Conservation (phyloP, 2,329 filamentous ascomycete genomes). For the Endothia cerciana region DNA sequence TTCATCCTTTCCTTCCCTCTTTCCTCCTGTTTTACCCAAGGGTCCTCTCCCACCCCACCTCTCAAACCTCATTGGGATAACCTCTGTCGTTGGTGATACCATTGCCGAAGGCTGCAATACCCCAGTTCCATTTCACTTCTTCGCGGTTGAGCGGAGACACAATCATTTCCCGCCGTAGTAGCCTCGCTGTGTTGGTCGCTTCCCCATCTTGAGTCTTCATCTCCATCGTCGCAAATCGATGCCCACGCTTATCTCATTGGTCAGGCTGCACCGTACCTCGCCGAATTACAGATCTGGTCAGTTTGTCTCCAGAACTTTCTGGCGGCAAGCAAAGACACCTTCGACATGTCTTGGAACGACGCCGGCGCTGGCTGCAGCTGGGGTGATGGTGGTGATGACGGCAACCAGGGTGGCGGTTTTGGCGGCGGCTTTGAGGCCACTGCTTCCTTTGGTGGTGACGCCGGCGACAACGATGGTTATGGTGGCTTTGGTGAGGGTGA, state of each 20-base stretch:
- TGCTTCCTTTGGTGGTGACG: constrained; percentile 1
- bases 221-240: not conserved
- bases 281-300: not conserved
- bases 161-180: not conserved
- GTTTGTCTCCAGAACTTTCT: not conserved
- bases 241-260: not conserved
- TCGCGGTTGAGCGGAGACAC: not conserved
- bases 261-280: not conserved
- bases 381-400: constrained; percentile 13
- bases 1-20: not conserved
- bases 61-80: too few species aligned
- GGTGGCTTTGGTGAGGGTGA: constrained; percentile 26
- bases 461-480: constrained; percentile 12
- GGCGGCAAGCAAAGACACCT: not conserved
- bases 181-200: not conserved
- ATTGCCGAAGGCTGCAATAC: not conserved
- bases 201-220: not conserved
- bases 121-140: not conserved
- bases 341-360: constrained; percentile 20
- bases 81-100: too few species aligned
- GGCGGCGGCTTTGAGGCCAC: constrained; percentile 1
- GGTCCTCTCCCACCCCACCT: too few species aligned
- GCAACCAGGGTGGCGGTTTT: not conserved
- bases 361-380: not conserved
- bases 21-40: too few species aligned